Evolutionary conservation across 805 yeast species (phyloP), one percentile per base, ranked within the genome.

Genomic region (Kazachstania bromeliacearum): DNA sequence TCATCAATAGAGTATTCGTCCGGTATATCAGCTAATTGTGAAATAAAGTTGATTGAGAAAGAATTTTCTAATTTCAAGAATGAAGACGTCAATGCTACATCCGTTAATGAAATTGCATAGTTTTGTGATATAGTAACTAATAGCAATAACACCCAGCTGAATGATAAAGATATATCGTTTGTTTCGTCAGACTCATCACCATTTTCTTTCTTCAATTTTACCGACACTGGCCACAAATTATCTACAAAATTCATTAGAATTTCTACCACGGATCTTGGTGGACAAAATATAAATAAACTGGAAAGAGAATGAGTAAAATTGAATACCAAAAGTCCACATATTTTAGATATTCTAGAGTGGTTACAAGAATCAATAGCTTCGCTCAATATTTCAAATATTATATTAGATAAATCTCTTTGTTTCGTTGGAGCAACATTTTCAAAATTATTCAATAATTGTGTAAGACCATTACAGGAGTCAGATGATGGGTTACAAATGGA

Each of bases 91-190:
- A 62, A 34, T 2, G 46, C 42, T 3, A 46, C 48, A 20, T 63
- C 57, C 0, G 47, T 38, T 14, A 63, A 39, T 12, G 57, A 45
- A 22, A 64, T 48, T 22, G 59, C 57, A 42, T 63, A 71, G 26
- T 69, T 60, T 33, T 60, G 57, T 6, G 56, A 57, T n/a, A 68
- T 48, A 13, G 62, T 49, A 2, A 63, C 46, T 7, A 76, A 45
- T 28, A 78, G 62, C 26, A 78, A 51, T 18, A 80, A 48, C 1
- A 77, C 61, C 31, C 74, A 65, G 1, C 94, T 87, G 53, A 79
- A 77, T 27, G 82, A 77, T 2, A 84, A 64, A 25, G 81, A 92
- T 53, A 79, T 85, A 31, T 71, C 77, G 4, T 54, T 57, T 34
- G 45, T 47, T 23, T 44, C 43, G 14, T 37, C 44, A 40, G 67